These are phyloP conservation scores for Hylodesmum podocarpum DNA, from an alignment of 306 rosid species.

Conservation along the genomic window DNA sequence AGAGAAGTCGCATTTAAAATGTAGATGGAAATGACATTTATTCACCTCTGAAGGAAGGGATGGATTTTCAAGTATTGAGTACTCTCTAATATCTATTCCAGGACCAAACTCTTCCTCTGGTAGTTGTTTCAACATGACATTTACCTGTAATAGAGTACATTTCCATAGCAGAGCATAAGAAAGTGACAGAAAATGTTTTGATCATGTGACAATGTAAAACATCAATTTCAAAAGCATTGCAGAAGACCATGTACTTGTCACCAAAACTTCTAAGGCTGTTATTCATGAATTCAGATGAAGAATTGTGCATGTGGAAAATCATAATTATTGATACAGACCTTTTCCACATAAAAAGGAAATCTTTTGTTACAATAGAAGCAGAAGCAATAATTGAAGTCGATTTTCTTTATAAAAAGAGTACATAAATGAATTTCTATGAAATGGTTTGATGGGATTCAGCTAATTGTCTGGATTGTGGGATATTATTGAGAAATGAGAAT, in stretches of 20 bases:
- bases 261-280: not conserved
- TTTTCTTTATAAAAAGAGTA: no score
- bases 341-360: no score
- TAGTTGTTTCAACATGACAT: conserved; percentile 70
- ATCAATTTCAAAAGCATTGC: not conserved
- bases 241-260: not conserved
- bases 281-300: not conserved
- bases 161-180: conserved; percentile 29
- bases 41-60: conserved; percentile 68
- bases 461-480: no score
- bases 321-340: no score
- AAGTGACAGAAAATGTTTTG: not conserved
- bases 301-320: no score
- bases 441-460: no score
- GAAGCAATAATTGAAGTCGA: no score
- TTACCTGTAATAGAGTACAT: conserved; percentile 52
- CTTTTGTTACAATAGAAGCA: no score
- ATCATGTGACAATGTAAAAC: not conserved
- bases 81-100: conserved; percentile 70
- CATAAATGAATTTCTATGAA: no score
- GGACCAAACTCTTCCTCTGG: conserved; percentile 91
- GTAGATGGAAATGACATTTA: conserved; percentile 20
- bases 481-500: no score
- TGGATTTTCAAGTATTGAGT: conserved; percentile 88
- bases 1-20: conserved; percentile 3